Evolutionary conservation across 176 grass and related monocot genomes (phyloP).

Genomic region (Luzula sylvatica): DNA sequence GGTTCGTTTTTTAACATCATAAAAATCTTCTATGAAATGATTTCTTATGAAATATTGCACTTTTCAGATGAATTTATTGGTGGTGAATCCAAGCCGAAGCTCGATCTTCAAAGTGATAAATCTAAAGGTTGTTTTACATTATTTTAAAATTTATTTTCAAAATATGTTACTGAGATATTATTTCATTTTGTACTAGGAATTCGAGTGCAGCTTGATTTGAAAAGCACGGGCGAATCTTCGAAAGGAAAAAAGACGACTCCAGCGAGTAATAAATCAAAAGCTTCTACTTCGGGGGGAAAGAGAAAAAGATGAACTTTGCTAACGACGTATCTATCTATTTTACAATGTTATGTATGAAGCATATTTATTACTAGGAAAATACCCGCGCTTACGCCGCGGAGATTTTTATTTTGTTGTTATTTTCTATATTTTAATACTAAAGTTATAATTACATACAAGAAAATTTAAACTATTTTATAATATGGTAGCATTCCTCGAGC

Average conservation of each 20-base stretch:
- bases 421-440: no score
- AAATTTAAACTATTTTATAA: no score
- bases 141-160: background rate
- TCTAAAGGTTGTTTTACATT: slow-evolving; percentile 50
- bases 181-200: slow-evolving; percentile 59
- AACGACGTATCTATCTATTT: background rate
- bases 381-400: no score
- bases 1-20: no score
- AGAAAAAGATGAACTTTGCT: slow-evolving; percentile 53
- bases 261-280: slow-evolving; percentile 30
- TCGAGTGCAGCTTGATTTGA: slow-evolving; percentile 83
- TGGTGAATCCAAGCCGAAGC: slow-evolving; percentile 38
- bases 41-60: no score
- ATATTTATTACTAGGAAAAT: no score
- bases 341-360: no score
- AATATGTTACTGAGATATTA: background rate
- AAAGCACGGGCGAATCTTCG: slow-evolving; percentile 29
- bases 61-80: no score
- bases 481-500: no score
- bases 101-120: slow-evolving; percentile 71
- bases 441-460: no score
- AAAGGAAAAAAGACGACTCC: slow-evolving; percentile 49
- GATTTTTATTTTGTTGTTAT: no score
- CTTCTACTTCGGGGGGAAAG: slow-evolving; percentile 48
- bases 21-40: no score